Percentiles rank a stretch among this genome's conserved stretches.
Conservation (phyloP, 2,329 filamentous ascomycete genomes). For the Paramyrothecium sp. region DNA sequence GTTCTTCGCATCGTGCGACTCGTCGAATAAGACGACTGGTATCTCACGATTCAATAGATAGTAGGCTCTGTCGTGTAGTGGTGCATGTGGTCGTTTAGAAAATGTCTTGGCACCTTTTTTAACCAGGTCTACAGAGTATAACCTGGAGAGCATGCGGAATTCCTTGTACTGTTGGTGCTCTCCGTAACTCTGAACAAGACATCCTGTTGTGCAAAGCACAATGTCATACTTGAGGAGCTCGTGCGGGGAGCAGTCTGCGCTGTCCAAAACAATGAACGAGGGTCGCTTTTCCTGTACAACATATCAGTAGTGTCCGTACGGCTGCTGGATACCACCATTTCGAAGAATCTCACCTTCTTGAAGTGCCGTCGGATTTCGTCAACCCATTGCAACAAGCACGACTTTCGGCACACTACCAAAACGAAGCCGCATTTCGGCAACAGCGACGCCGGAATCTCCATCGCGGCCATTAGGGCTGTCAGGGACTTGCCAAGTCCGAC, state of each 20-base stretch:
- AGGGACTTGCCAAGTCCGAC: neutral
- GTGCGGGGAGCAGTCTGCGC: neutral
- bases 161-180: too few species aligned
- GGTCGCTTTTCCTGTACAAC: neutral
- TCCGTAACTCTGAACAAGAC: neutral
- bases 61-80: too few species aligned
- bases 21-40: neutral
- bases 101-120: too few species aligned
- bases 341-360: too few species aligned
- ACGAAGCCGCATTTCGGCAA: neutral
- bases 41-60: neutral
- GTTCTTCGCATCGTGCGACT: neutral
- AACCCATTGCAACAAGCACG: neutral
- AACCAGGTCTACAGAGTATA: too few species aligned
- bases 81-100: too few species aligned
- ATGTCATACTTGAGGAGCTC: neutral
- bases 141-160: too few species aligned
- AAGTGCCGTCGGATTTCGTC: neutral
- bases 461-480: neutral
- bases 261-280: neutral
- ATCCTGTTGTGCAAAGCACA: neutral
- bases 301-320: too few species aligned
- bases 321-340: too few species aligned
- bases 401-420: neutral
- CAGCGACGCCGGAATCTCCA: neutral